Evolutionary conservation across 345 rosid species (phyloP).

Genomic region (Populus ilicifolia): DNA sequence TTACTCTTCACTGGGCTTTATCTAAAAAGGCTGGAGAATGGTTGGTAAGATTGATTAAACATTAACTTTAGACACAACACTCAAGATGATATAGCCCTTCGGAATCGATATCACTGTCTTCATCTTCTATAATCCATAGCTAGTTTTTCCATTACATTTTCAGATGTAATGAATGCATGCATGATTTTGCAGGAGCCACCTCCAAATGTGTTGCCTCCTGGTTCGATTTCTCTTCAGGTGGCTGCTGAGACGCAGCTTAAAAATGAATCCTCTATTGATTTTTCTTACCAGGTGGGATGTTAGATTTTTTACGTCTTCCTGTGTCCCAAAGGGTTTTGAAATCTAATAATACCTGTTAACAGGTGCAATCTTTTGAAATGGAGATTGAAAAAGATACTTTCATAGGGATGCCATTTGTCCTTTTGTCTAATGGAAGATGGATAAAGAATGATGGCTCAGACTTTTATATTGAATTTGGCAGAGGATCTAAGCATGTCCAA

Average conservation of each 20-base stretch:
- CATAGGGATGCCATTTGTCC: constrained; percentile 92
- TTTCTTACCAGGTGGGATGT: constrained; percentile 58
- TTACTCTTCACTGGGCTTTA: constrained; percentile 92
- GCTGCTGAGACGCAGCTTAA: constrained; percentile 66
- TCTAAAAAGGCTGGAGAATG: constrained; percentile 81
- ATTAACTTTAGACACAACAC: not conserved
- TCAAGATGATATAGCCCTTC: constrained; percentile 1
- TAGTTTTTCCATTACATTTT: constrained; percentile 16
- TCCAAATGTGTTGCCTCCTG: constrained; percentile 56
- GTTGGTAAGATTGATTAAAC: constrained; percentile 60
- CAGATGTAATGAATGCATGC: constrained; percentile 22
- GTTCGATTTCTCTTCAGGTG: constrained; percentile 51
- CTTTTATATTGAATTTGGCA: constrained; percentile 67
- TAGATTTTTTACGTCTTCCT: constrained; percentile 9
- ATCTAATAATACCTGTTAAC: constrained; percentile 16
- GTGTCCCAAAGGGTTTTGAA: constrained; percentile 10
- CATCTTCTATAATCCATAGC: constrained; percentile 8
- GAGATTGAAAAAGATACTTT: constrained; percentile 68
- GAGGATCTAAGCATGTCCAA: constrained; percentile 47
- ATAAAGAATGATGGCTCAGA: constrained; percentile 68
- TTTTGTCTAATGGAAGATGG: constrained; percentile 70
- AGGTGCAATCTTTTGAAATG: constrained; percentile 75
- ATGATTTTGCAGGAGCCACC: constrained; percentile 74
- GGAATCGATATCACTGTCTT: constrained; percentile 13
- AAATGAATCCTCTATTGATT: constrained; percentile 35